Percentiles rank a stretch among this genome's conserved stretches.
phyloP scores from a whole-genome alignment of 495 filamentous ascomycete species.

The Penicillium chermesinum region DNA sequence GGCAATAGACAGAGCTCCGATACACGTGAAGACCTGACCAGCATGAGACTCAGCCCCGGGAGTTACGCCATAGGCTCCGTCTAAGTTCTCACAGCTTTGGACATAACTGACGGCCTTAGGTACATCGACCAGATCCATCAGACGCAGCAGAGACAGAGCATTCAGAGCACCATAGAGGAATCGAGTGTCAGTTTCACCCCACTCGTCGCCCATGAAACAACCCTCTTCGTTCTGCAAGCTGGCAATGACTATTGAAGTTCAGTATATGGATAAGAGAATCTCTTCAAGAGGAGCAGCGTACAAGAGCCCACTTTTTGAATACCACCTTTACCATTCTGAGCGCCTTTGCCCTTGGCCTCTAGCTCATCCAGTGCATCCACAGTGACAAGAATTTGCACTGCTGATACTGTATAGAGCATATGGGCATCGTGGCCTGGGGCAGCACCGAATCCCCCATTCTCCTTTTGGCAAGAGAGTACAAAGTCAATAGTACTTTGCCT shows the following conservation, averaged over 20 bases:
- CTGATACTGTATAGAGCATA: constrained; percentile 90
- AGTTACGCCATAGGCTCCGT: constrained; percentile 84
- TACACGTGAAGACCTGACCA: constrained; percentile 90
- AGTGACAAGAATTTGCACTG: constrained; percentile 82
- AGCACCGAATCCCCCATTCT: constrained; percentile 85
- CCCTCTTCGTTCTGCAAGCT: constrained; percentile 78
- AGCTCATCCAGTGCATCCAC: constrained; percentile 81
- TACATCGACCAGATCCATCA: constrained; percentile 67
- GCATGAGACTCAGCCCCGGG: constrained; percentile 90
- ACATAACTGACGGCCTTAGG: constrained; percentile 73
- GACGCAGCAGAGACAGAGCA: constrained; percentile 73
- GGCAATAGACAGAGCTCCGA: constrained; percentile 82
- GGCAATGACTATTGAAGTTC: constrained; percentile 62
- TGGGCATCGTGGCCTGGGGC: constrained; percentile 93
- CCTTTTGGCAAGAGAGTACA: constrained; percentile 84
- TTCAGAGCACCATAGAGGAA: constrained; percentile 89
- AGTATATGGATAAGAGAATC: constrained; percentile 8
- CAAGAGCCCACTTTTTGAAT: constrained; percentile 68
- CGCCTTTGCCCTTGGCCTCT: constrained; percentile 55
- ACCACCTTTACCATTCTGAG: constrained; percentile 51
- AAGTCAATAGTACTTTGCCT: constrained; percentile 81
- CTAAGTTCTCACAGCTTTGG: constrained; percentile 78
- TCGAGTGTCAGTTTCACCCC: constrained; percentile 92
- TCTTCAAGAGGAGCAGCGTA: constrained; percentile 36
- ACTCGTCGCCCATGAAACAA: constrained; percentile 88